Conservation (phyloP, 225 moss, liverwort and hornwort genomes). For the Polytrichum commune region DNA sequence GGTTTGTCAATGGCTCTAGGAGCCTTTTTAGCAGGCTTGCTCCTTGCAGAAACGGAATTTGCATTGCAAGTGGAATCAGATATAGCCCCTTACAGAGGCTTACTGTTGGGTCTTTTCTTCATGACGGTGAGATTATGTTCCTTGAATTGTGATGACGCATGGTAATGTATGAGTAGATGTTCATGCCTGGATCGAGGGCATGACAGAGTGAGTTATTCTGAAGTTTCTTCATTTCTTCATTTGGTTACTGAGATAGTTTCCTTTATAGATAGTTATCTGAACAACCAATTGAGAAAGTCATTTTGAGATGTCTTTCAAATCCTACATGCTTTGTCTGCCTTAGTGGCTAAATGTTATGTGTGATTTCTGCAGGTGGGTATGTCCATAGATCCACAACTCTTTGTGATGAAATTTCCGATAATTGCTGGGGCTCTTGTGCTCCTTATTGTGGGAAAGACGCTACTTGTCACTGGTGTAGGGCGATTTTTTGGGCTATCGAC, state of each 20-base stretch:
- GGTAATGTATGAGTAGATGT: too few relatives aligned
- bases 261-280: too few relatives aligned
- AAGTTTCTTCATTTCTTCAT: too few relatives aligned
- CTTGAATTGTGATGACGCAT: too few relatives aligned
- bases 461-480: constrained; percentile 67
- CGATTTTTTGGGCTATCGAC: constrained; percentile 79
- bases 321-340: too few relatives aligned
- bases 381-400: constrained; percentile 88
- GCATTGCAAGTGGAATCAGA: constrained; percentile 95
- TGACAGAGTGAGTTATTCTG: too few relatives aligned
- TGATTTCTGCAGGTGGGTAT: constrained; percentile 76
- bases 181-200: too few relatives aligned
- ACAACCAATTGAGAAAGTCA: too few relatives aligned
- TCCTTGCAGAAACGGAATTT: constrained; percentile 89
- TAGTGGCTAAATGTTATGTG: not conserved
- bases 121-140: constrained; percentile 63
- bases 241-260: too few relatives aligned
- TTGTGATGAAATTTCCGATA: constrained; percentile 64
- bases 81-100: constrained; percentile 86
- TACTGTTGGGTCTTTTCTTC: constrained; percentile 87
- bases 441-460: constrained; percentile 71
- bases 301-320: too few relatives aligned
- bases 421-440: constrained; percentile 66
- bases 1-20: constrained; percentile 97
- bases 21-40: constrained; percentile 90